Evolutionary conservation across 2,329 filamentous ascomycete species (phyloP), one percentile per base, ranked within the genome.

Genomic region (Exophiala alcalophila): DNA sequence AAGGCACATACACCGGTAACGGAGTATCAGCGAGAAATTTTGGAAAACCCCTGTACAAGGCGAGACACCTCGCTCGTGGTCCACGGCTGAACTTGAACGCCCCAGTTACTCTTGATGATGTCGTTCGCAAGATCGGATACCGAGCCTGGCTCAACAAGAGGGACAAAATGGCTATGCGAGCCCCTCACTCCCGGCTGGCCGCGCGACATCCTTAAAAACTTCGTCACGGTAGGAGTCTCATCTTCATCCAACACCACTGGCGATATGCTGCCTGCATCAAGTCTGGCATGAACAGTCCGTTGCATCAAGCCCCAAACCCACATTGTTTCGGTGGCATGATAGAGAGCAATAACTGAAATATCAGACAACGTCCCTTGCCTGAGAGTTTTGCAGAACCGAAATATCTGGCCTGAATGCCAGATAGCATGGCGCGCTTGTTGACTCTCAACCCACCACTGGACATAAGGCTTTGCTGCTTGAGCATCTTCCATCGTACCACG

Each of bases 321-420:
- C 27, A 87, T 66, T 0, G 78, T 76, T 3, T 87, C 66, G 8
- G 75, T 72, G 4, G 80, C 81, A 57, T 86, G 83, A 57, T 85
- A 84, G 0, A 86, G 73, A 0, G 77, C 79, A 6, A 86, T 76
- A 0, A 81, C 81, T 48, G 78, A 77, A 58, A 86, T 86, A 49
- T 83, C 80, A 29, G 78, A 75, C 4, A 86, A 23, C 3, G 3
- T 26, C 18, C 26, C 37, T 7, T 19, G 5, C 0, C 77, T 71
- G 33, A 82, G 74, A 32, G 64, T 47, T 54, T 73, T 76, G 2
- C 79, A 80, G 26, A 76, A 72, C 4, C 80, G 74, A 4, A 86
- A 59, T 1, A 84, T 71, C 59, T 86, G 83, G 0, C 80, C 82
- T 1, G 83, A 83, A 53, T 83, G 80, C 75, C 78, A 86, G 1